Evolutionary conservation across 768 basidiomycete species (phyloP), one percentile per base, ranked within the genome.

Genomic region (Scleroderma bovista): DNA sequence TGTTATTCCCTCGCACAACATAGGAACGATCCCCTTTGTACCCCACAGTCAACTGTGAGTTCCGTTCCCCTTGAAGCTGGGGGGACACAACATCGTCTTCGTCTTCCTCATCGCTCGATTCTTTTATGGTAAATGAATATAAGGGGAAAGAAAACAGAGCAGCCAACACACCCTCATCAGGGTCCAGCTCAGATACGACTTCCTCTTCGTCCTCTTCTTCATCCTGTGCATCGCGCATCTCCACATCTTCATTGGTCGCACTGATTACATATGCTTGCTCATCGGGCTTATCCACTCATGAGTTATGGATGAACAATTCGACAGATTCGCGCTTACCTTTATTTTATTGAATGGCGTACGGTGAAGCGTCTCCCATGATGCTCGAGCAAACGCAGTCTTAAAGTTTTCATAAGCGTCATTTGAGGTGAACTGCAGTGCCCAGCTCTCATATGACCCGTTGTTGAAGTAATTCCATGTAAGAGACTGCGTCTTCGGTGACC

Each of bases 21-120:
- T 91, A 96, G 11, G 93, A 92, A 24, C 94, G 78, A 60, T 96
- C 93, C 52, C 93, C 90, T 70, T 91, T 93, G 76, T 96, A 94
- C 11, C 95, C 95, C 36, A 98, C 84, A 3, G 89, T 90, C 33
- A 98, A 77, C 54, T 92, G 88, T 6, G 89, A 88, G 66, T 98
- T 98, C 53, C 77, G 77, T 26, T 84, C 84, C 23, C 84, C 84
- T 36, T 75, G 72, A 15, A 70, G 56, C 40, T 73, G 69, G 10
- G 68, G 61, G 12, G 70, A 66, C 38, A 61, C 64, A 43, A 65
- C 67, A 20, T 77, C 76, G 46, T 79, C 77, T 4, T 80, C 70
- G 0, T 69, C 72, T 12, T 70, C 71, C n/a, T 60, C 63, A 8
- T 73, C 72, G 46, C 66, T 68, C 41, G 70, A 59, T 42, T 79